Conservation (phyloP, 345 rosid genomes). For the Salix brachista region DNA sequence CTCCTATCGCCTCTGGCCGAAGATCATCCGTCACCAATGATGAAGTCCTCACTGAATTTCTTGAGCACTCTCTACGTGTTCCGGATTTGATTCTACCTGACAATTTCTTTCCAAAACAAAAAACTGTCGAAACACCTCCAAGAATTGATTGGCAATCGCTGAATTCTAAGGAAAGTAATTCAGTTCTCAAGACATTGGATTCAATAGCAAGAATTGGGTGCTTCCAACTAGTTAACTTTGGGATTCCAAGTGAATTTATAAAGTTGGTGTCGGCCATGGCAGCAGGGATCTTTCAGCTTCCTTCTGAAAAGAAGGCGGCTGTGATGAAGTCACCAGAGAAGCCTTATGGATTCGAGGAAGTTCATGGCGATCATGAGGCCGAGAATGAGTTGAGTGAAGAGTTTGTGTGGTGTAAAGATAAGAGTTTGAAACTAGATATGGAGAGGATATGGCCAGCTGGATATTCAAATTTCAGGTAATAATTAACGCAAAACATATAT, state of each 20-base stretch:
- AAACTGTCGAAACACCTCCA: constrained; percentile 54
- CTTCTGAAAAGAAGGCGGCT: constrained; percentile 35
- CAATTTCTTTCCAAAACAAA: constrained; percentile 69
- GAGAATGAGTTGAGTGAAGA: constrained; percentile 50
- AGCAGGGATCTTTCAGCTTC: constrained; percentile 39
- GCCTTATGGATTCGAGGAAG: constrained; percentile 52
- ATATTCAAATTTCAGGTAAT: constrained; percentile 61
- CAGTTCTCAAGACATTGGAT: constrained; percentile 37
- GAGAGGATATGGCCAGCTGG: constrained; percentile 57
- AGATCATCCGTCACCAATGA: constrained; percentile 74
- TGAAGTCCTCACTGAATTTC: constrained; percentile 65
- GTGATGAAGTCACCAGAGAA: constrained; percentile 46
- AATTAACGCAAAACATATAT: not conserved
- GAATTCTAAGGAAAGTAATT: constrained; percentile 22
- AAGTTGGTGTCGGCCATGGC: constrained; percentile 35
- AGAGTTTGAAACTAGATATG: constrained; percentile 39
- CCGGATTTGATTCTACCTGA: constrained; percentile 80
- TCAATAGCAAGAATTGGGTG: constrained; percentile 63
- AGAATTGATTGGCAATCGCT: constrained; percentile 48
- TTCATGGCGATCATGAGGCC: constrained; percentile 38
- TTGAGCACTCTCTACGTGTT: constrained; percentile 66
- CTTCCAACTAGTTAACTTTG: constrained; percentile 71
- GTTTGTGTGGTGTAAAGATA: constrained; percentile 56
- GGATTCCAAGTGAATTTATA: constrained; percentile 41
- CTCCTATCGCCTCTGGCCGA: constrained; percentile 68